phyloP scores from a whole-genome alignment of 2,329 filamentous ascomycete genomes.

The Pezizomycotina sp. region DNA sequence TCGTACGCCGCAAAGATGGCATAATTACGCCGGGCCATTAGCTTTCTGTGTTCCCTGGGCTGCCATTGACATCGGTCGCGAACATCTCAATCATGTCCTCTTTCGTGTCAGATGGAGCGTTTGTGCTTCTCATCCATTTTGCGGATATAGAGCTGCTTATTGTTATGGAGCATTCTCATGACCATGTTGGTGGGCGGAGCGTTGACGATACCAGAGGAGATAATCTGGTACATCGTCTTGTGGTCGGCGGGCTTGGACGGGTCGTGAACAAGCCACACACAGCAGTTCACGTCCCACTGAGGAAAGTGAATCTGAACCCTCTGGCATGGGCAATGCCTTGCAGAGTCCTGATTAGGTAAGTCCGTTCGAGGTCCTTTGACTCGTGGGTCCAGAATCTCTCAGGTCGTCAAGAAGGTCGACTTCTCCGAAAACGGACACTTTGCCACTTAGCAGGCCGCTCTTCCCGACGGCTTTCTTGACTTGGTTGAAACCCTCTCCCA shows the following conservation, averaged over 20 bases:
- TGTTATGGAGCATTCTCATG: slow-evolving; percentile 86
- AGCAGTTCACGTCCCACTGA: slow-evolving; percentile 85
- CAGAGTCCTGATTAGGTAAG: slow-evolving; percentile 86
- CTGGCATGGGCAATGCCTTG: slow-evolving; percentile 93
- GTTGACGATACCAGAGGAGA: slow-evolving; percentile 81
- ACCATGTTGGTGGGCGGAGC: slow-evolving; percentile 72
- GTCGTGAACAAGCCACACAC: slow-evolving; percentile 85
- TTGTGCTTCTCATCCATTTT: slow-evolving; percentile 58
- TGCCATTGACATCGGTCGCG: slow-evolving; percentile 78
- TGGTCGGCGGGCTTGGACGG: slow-evolving; percentile 55
- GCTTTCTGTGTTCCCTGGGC: slow-evolving; percentile 67
- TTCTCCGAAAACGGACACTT: slow-evolving; percentile 90
- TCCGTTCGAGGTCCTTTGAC: slow-evolving; percentile 85
- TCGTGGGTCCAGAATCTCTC: slow-evolving; percentile 95
- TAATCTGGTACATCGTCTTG: slow-evolving; percentile 57
- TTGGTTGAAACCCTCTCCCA: slow-evolving; percentile 79
- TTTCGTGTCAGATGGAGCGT: slow-evolving; percentile 75
- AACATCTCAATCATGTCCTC: slow-evolving; percentile 99
- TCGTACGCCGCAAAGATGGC: slow-evolving; percentile 88
- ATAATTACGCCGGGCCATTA: slow-evolving; percentile 90
- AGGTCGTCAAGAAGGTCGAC: slow-evolving; percentile 88
- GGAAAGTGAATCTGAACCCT: slow-evolving; percentile 87
- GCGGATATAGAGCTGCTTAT: slow-evolving; percentile 76
- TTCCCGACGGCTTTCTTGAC: slow-evolving; percentile 97
- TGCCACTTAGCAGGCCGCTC: slow-evolving; percentile 83